Percentiles rank a stretch among this genome's conserved stretches.
Evolutionary conservation across 371 early-diverging fungal species (phyloP).

Genomic region (Mycotypha africana): DNA sequence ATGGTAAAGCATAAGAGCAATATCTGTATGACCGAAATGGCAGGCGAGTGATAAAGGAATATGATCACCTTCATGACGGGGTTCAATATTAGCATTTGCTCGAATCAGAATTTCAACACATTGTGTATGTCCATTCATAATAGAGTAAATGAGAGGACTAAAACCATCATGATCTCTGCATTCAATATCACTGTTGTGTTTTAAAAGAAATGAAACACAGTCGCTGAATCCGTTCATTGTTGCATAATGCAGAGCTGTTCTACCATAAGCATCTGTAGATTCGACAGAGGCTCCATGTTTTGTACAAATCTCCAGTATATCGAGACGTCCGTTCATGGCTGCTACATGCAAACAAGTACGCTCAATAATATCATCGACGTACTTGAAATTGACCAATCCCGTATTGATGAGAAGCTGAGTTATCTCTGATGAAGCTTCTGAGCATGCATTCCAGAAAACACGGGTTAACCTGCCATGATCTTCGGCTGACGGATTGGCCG

Average conservation of each 20-base stretch:
- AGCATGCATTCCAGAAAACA: slow-evolving; percentile 81
- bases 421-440: slow-evolving; percentile 54
- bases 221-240: slow-evolving; percentile 84
- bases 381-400: slow-evolving; percentile 62
- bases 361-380: slow-evolving; percentile 89
- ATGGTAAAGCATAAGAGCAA: slow-evolving; percentile 72
- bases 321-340: slow-evolving; percentile 71
- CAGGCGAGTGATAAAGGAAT: slow-evolving; percentile 83
- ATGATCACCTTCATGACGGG: slow-evolving; percentile 50
- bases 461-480: slow-evolving; percentile 63
- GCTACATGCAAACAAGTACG: slow-evolving; percentile 87
- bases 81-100: slow-evolving; percentile 62
- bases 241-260: slow-evolving; percentile 88
- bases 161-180: slow-evolving; percentile 86
- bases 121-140: slow-evolving; percentile 73
- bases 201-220: slow-evolving; percentile 64
- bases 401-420: slow-evolving; percentile 62
- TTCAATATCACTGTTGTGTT: slow-evolving; percentile 49
- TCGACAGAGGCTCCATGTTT: slow-evolving; percentile 59
- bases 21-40: slow-evolving; percentile 84
- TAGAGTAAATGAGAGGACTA: slow-evolving; percentile 80
- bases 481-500: slow-evolving; percentile 34
- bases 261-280: slow-evolving; percentile 79
- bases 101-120: slow-evolving; percentile 71
- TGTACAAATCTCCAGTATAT: slow-evolving; percentile 54